Evolutionary conservation across 192 early-diverging fungal genomes (phyloP).

Genomic region (Linnemannia schmuckeri): DNA sequence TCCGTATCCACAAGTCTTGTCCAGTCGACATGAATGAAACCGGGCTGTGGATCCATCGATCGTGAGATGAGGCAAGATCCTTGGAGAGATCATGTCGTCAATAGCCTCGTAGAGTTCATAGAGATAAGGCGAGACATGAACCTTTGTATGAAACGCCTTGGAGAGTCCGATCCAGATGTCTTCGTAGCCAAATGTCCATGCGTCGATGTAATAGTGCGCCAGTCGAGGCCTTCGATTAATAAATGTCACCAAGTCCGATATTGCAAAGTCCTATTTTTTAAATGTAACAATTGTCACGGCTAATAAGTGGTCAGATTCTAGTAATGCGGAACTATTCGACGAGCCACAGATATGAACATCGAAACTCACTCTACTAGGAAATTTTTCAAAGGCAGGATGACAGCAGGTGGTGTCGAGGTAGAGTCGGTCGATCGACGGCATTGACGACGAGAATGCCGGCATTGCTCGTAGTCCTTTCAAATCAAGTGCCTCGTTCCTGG

Average conservation of each 20-base stretch:
- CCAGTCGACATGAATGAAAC: slow-evolving; percentile 51
- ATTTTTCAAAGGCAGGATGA: slow-evolving; percentile 37
- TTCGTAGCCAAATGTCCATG: slow-evolving; percentile 64
- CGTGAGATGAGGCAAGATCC: slow-evolving; percentile 36
- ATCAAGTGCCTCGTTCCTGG: slow-evolving; percentile 37
- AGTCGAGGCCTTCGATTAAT: slow-evolving; percentile 36
- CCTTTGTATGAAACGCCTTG: slow-evolving; percentile 56
- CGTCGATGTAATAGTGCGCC: slow-evolving; percentile 58
- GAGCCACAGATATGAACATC: too few species aligned
- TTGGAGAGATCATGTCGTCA: slow-evolving; percentile 42
- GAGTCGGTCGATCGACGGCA: slow-evolving; percentile 48
- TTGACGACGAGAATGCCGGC: slow-evolving; percentile 24
- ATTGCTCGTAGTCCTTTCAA: slow-evolving; percentile 21
- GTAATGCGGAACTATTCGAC: background rate
- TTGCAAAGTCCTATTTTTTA: slow-evolving; percentile 23
- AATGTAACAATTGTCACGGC: background rate
- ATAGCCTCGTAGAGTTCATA: slow-evolving; percentile 44
- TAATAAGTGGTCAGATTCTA: background rate
- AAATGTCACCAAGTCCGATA: slow-evolving; percentile 44
- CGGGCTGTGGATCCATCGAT: slow-evolving; percentile 26
- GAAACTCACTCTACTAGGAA: slow-evolving; percentile 56
- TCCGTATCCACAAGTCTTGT: slow-evolving; percentile 38
- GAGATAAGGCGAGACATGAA: slow-evolving; percentile 35
- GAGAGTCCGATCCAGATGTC: slow-evolving; percentile 60
- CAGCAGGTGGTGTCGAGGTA: slow-evolving; percentile 69